phyloP scores from a whole-genome alignment of 495 filamentous ascomycete genomes.

The Physcia stellaris region DNA sequence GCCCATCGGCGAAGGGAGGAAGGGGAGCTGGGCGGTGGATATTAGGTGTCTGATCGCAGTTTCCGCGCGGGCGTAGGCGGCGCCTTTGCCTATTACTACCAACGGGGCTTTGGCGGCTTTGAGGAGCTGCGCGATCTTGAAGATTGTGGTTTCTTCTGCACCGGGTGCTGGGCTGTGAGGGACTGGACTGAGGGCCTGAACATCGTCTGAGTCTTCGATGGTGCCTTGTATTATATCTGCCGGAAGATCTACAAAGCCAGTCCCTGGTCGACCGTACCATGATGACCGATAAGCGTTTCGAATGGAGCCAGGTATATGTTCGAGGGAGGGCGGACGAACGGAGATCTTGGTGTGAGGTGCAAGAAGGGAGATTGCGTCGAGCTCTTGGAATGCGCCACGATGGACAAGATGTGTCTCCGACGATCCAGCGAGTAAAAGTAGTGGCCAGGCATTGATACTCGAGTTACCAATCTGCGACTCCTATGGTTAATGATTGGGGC shows the following conservation, averaged over 20 bases:
- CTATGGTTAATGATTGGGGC: neutral
- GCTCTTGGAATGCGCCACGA: conserved; percentile 49
- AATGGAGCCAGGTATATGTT: conserved; percentile 36
- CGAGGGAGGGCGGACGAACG: conserved; percentile 33
- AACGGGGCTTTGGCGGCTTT: conserved; percentile 39
- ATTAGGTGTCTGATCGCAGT: conserved; percentile 33
- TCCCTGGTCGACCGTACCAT: conserved; percentile 45
- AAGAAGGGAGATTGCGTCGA: conserved; percentile 44
- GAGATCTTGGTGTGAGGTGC: conserved; percentile 46
- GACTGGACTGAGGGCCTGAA: conserved; percentile 14
- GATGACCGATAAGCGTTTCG: conserved; percentile 40
- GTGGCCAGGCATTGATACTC: conserved; percentile 42
- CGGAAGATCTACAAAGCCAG: conserved; percentile 46
- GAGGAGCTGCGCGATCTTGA: conserved; percentile 32
- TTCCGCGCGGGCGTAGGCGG: conserved; percentile 45
- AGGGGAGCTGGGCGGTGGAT: conserved; percentile 36
- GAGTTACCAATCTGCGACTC: conserved; percentile 36
- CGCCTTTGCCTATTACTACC: conserved; percentile 47
- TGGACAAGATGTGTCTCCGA: conserved; percentile 38
- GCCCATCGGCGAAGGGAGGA: conserved; percentile 51
- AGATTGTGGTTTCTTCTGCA: conserved; percentile 30
- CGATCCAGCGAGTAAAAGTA: conserved; percentile 45
- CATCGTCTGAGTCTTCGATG: conserved; percentile 7
- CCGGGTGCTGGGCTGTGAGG: conserved; percentile 28
- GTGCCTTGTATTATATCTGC: conserved; percentile 46